Base-by-base conservation (phyloP, 176 grass and related monocot species). In the Eleusine indica region DNA sequence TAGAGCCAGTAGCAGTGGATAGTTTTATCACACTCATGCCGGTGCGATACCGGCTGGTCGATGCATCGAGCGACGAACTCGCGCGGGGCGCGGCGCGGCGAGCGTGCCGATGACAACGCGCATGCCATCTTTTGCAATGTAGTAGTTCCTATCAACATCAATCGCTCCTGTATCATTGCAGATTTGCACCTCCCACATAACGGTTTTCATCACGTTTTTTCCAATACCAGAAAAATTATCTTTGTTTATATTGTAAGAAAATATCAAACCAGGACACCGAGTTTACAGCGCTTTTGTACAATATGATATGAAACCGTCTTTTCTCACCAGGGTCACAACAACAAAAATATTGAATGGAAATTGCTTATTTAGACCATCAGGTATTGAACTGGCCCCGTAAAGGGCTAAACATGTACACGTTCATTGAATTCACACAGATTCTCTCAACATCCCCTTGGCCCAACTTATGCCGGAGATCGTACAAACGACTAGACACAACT, bases 401-500 rank as follows among this genome's bases (percentile, higher is more conserved):
- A 41, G 18, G 8, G 18, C 39, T 70, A n/a, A 42, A 43, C 9
- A 1, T 21, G 3, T 42, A 41, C 17, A 39, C 38, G 37, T 10
- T 69, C 5, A 19, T 16, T 14, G 32, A 40, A n/a, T 35, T 35
- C 7, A 81, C 12, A 42, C 38, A 21, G 12, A 69, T 64, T 54
- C 32, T 35, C 32, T 35, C 21, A 9, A 29, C 39, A 43, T 61
- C 53, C 52, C 40, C 53, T 25, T 3, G 7, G 13, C 13, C 10
- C n/a, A 62, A 58, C 80, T 63, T 63, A 62, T 21, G 69, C 41
- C 11, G 9, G 22, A 62, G 38, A 40, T 47, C 61, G 10, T 47
- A 73, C 40, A 8, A 44, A 70, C 40, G 29, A 82, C 37, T 81
- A 82, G 57, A 60, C 79, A 71, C 35, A 68, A 76, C 10, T 84